Conservation (phyloP, 164 flowering plant species). For the Vitis amurensis region DNA sequence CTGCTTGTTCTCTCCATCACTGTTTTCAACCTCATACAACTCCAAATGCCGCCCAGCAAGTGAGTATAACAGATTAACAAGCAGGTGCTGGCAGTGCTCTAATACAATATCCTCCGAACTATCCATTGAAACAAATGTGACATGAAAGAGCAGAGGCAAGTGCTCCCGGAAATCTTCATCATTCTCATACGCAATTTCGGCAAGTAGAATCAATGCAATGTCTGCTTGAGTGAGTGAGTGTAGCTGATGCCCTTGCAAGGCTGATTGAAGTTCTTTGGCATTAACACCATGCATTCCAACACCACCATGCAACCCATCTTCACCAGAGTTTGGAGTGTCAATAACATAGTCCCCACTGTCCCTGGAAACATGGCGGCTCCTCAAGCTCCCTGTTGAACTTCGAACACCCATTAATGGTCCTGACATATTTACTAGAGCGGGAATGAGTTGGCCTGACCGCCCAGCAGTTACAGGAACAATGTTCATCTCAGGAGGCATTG, state of each 20-base stretch:
- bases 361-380: constrained; percentile 93
- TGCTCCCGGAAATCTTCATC: constrained; percentile 97
- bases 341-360: constrained; percentile 96
- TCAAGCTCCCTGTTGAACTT: constrained; percentile 85
- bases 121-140: constrained; percentile 98
- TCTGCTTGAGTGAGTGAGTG: constrained; percentile 95
- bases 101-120: constrained; percentile 97
- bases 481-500: constrained; percentile 89
- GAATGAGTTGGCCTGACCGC: constrained; percentile 93
- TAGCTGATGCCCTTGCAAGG: constrained; percentile 94
- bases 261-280: constrained; percentile 96
- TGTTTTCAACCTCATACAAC: constrained; percentile 88
- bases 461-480: constrained; percentile 73
- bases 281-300: constrained; percentile 64
- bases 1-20: constrained; percentile 96
- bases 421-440: constrained; percentile 88
- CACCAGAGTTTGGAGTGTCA: constrained; percentile 96
- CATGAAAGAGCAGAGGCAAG: constrained; percentile 92
- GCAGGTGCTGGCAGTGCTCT: constrained; percentile 96
- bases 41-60: constrained; percentile 97
- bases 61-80: constrained; percentile 90
- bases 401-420: constrained; percentile 95
- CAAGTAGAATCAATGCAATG: constrained; percentile 90
- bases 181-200: constrained; percentile 98
- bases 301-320: constrained; percentile 76